Conservation (phyloP, 2,329 filamentous ascomycete genomes). For the Gnomoniopsis smithogilvyi region DNA sequence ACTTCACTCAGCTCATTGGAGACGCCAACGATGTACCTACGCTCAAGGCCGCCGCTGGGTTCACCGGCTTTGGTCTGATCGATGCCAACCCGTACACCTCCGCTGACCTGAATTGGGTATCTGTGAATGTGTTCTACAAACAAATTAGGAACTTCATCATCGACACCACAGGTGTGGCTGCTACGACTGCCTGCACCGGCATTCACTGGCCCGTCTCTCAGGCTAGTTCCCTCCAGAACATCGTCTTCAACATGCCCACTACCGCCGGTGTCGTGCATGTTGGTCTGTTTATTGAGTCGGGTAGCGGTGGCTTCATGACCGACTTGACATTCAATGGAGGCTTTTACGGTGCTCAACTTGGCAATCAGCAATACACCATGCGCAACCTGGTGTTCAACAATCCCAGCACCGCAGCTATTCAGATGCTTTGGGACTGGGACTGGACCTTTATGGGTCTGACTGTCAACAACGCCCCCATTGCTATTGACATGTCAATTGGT, state of each 20-base stretch:
- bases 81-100: slow-evolving; percentile 46
- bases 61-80: slow-evolving; percentile 45
- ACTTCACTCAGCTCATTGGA: slow-evolving; percentile 76
- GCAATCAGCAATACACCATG: slow-evolving; percentile 69
- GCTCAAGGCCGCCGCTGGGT: slow-evolving; percentile 51
- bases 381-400: slow-evolving; percentile 64
- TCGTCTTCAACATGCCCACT: slow-evolving; percentile 51
- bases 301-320: slow-evolving; percentile 31
- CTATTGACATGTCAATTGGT: slow-evolving; percentile 56
- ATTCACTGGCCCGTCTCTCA: slow-evolving; percentile 71
- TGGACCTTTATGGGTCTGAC: slow-evolving; percentile 63
- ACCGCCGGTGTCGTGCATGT: slow-evolving; percentile 48
- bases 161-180: slow-evolving; percentile 52
- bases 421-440: slow-evolving; percentile 66
- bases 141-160: slow-evolving; percentile 58
- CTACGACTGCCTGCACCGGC: slow-evolving; percentile 45
- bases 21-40: slow-evolving; percentile 59
- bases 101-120: slow-evolving; percentile 43
- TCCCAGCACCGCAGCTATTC: slow-evolving; percentile 42
- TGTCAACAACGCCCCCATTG: slow-evolving; percentile 58
- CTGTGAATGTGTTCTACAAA: slow-evolving; percentile 59
- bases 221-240: slow-evolving; percentile 57
- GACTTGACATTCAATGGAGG: slow-evolving; percentile 64
- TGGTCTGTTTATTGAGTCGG: slow-evolving; percentile 53
- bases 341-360: slow-evolving; percentile 58